These are phyloP conservation scores for Boletus rubescentipes DNA, from an alignment of 768 basidiomycete species.

Conservation along the genomic window DNA sequence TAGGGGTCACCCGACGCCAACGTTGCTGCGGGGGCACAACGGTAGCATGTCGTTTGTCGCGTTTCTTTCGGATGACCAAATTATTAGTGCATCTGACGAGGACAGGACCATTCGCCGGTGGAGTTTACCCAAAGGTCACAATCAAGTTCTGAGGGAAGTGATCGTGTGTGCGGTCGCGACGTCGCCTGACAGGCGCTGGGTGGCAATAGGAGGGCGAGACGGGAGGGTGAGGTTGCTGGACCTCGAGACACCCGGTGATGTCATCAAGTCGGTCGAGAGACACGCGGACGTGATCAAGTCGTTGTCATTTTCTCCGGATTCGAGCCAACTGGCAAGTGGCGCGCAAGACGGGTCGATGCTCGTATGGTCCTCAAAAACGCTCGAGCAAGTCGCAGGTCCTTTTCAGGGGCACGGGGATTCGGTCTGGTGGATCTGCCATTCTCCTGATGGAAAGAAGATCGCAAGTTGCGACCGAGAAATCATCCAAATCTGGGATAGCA, in stretches of 20 bases:
- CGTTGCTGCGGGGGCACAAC: slow-evolving; percentile 11
- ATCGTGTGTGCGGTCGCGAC: neutral
- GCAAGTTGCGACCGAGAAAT: slow-evolving; percentile 21
- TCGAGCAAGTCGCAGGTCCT: slow-evolving; percentile 8
- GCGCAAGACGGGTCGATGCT: slow-evolving; percentile 15
- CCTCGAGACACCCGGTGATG: neutral
- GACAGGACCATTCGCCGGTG: slow-evolving; percentile 21
- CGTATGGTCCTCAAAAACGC: slow-evolving; percentile 15
- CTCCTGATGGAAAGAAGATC: slow-evolving; percentile 17
- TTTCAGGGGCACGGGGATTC: slow-evolving; percentile 7
- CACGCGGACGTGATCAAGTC: slow-evolving; percentile 12
- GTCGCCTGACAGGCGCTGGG: slow-evolving; percentile 12
- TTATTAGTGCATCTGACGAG: slow-evolving; percentile 21
- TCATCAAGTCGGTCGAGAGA: neutral
- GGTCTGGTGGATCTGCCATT: slow-evolving; percentile 21
- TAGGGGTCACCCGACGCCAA: neutral
- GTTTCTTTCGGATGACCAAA: slow-evolving; percentile 12
- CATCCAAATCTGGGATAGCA: slow-evolving; percentile 17
- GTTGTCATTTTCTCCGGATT: slow-evolving; percentile 19
- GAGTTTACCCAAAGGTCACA: slow-evolving; percentile 3
- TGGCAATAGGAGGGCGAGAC: slow-evolving; percentile 19
- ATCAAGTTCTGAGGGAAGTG: slow-evolving; percentile 5
- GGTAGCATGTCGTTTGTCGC: slow-evolving; percentile 15
- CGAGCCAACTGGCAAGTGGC: slow-evolving; percentile 16
- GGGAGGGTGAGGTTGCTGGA: slow-evolving; percentile 12